Evolutionary conservation across 371 early-diverging fungal genomes (phyloP).

Genomic region (Chytridium lagenaria): DNA sequence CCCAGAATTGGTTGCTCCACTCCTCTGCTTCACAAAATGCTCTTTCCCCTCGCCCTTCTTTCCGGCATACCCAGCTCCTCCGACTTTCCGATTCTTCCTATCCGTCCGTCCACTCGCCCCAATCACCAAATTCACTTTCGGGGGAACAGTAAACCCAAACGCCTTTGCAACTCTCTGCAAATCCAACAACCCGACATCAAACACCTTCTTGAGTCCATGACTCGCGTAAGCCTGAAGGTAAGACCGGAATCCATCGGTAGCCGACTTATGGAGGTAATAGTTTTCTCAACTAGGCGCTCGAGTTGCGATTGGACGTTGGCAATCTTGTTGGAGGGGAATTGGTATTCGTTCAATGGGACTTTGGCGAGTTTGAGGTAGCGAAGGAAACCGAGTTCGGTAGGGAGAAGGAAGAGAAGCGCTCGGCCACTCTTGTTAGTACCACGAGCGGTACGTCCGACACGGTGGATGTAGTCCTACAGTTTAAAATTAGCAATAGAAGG

Average conservation of each 20-base stretch:
- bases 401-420: constrained; percentile 93
- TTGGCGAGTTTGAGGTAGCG: constrained; percentile 96
- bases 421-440: constrained; percentile 86
- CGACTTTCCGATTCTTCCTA: constrained; percentile 38
- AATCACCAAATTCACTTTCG: constrained; percentile 85
- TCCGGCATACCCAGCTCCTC: constrained; percentile 31
- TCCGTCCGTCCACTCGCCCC: constrained; percentile 55
- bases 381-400: constrained; percentile 94
- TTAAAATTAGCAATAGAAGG: neutral
- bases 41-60: constrained; percentile 43
- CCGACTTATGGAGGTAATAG: constrained; percentile 98
- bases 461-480: constrained; percentile 91
- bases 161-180: constrained; percentile 91
- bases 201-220: constrained; percentile 94
- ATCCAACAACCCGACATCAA: constrained; percentile 92
- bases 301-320: constrained; percentile 96
- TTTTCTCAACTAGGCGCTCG: constrained; percentile 96
- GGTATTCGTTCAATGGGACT: constrained; percentile 97
- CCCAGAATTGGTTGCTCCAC: constrained; percentile 32
- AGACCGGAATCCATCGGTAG: constrained; percentile 96
- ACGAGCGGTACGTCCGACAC: constrained; percentile 98
- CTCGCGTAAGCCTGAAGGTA: constrained; percentile 98
- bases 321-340: constrained; percentile 92
- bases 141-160: constrained; percentile 96
- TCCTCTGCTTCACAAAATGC: constrained; percentile 29